Evolutionary conservation across 257 asterid species (phyloP), one percentile per base, ranked within the genome.

Genomic region (Penstemon davidsonii): DNA sequence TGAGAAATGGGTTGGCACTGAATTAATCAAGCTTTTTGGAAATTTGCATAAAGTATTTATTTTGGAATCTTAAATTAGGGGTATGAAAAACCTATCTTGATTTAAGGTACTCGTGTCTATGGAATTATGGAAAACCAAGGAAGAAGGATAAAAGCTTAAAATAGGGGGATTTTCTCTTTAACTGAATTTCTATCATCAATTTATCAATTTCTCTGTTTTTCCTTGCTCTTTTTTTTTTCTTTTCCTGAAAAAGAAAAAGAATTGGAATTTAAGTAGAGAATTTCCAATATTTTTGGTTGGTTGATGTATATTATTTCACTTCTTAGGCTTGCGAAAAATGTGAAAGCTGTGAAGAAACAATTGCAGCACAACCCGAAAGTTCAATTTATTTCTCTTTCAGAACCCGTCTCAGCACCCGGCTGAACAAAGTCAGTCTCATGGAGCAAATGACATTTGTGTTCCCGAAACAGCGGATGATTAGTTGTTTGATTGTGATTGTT

Each of bases 301-400:
- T 55, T 65, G 53, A 37, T 70, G 60, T 8, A 52, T 36, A 25
- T 43, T 44, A 60, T 61, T 67, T 69, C 59, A 39, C 59, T 79
- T 51, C 41, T 77, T 76, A 84, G 95, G 93, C 64, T 85, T 64
- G 91, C 88, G 51, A 88, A 88, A 84, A 96, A 90, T 52, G 88
- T 86, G 72, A 94, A 82, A 83, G 88, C 99, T 75, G 83, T 89
- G 81, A 94, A 94, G 88, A 94, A 78, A 71, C 75, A 96, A 76
- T 71, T 94, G 88, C 96, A 82, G 88, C 93, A 91, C 90, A 91
- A 85, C 73, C 88, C 98, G 42, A 87, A 82, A 86, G 95, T 94
- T 73, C 98, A 87, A 66, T 68, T 6, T 42, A 10, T 9, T 47
- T 63, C 56, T 3, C 11, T 56, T 37, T 40, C 42, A 43, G 2